Percentiles rank a stretch among this genome's conserved stretches.
Conservation (phyloP, 352 stramenopile genomes). For the Halophytophthora polymorphica region DNA sequence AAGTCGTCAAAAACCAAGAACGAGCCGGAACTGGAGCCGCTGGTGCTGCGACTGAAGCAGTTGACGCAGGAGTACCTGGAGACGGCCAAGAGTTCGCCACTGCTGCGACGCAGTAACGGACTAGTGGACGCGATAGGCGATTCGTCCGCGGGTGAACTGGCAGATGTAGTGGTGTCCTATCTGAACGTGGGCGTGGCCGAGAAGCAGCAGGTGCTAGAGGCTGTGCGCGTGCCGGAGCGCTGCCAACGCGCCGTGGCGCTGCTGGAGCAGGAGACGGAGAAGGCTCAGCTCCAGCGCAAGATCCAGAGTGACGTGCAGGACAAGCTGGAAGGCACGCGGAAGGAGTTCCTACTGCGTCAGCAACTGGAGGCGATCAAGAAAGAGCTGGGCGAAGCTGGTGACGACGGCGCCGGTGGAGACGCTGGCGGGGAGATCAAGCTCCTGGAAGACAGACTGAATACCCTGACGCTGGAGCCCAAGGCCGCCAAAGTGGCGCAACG, state of each 20-base stretch:
- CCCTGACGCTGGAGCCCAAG: conserved; percentile 46
- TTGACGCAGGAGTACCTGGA: conserved; percentile 67
- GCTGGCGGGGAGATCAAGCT: conserved; percentile 46
- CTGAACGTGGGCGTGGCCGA: conserved; percentile 46
- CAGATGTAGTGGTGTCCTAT: conserved; percentile 71
- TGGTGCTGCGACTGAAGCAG: conserved; percentile 53
- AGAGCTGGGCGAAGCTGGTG: conserved; percentile 86
- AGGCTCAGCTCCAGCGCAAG: conserved; percentile 56
- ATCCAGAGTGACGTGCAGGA: conserved; percentile 71
- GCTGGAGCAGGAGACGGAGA: conserved; percentile 58
- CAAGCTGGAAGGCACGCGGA: conserved; percentile 63
- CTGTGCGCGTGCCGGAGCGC: conserved; percentile 34
- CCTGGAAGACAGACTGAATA: conserved; percentile 57
- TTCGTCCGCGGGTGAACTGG: conserved; percentile 55
- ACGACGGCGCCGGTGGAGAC: conserved; percentile 34
- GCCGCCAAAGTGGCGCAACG: conserved; percentile 57
- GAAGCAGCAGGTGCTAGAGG: conserved; percentile 64
- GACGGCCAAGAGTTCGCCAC: conserved; percentile 53
- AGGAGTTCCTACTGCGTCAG: conserved; percentile 96
- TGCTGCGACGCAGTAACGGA: conserved; percentile 53
- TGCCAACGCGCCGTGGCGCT: conserved; percentile 50
- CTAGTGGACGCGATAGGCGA: conserved; percentile 64
- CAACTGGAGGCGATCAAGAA: conserved; percentile 99
- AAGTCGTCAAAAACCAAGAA: conserved; percentile 4
- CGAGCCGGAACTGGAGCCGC: conserved; percentile 26